Percentiles rank a stretch among this genome's conserved stretches.
phyloP scores from a whole-genome alignment of 2,329 filamentous ascomycete genomes.

The Diaporthe citriasiana region DNA sequence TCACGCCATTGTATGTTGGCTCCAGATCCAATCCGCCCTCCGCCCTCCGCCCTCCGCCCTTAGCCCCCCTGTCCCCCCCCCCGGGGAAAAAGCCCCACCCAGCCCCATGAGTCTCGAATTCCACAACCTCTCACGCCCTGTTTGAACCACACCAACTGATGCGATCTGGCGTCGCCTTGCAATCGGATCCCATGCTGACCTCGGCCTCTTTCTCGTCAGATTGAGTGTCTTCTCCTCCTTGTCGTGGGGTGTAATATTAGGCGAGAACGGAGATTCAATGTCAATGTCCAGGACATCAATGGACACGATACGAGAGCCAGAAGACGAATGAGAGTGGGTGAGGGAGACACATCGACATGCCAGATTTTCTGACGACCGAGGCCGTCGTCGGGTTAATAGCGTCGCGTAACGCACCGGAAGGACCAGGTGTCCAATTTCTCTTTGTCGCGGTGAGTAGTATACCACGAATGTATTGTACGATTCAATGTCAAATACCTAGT shows the following conservation, averaged over 20 bases:
- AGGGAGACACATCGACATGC: background rate
- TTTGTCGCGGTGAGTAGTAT: conserved; percentile 13
- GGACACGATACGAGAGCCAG: conserved; percentile 40
- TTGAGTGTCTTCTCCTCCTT: conserved; percentile 42
- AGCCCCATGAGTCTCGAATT: background rate
- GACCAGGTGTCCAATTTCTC: conserved; percentile 17
- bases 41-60: background rate
- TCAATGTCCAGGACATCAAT: conserved; percentile 37
- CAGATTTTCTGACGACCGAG: background rate
- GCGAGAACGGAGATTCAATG: conserved; percentile 36
- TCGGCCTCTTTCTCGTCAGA: conserved; percentile 14
- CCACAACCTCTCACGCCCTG: background rate
- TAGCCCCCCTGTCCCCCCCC: background rate
- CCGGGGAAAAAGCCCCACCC: too few species aligned
- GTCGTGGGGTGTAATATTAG: conserved; percentile 43
- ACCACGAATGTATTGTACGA: conserved; percentile 20
- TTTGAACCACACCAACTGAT: background rate
- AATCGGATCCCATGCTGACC: background rate
- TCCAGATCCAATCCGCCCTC: conserved; percentile 17
- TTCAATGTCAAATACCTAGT: conserved; percentile 26
- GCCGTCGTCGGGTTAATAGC: conserved; percentile 8
- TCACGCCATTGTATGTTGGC: conserved; percentile 21
- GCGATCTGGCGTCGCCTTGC: conserved; percentile 19
- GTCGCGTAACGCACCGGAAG: background rate
- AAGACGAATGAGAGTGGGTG: background rate